Base-by-base conservation (phyloP, 768 basidiomycete genomes). In the Calocybe cyanea region DNA sequence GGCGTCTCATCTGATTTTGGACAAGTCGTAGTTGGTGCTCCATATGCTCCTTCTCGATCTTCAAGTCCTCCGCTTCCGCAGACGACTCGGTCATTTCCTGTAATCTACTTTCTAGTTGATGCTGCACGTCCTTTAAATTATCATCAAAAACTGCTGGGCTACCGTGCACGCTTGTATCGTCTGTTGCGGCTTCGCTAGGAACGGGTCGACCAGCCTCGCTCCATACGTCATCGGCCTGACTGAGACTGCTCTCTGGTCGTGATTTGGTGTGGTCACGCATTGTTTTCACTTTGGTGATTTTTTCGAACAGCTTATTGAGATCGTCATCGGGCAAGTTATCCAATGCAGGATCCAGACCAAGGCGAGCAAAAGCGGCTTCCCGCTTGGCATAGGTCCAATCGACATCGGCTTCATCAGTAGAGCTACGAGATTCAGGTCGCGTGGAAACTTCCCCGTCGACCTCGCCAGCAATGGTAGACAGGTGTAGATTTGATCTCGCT, bases 351-450 rank as follows among this genome's bases (percentile, higher is more conserved):
- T 95, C 91, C 25, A 90, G 66, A 2, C 93, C 93, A 14, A 96
- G 72, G 38, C 86, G 77, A 1, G 90, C 87, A 30, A 93, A 73
- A 2, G 92, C 94, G 4, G 93, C 93, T 66, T 99, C 96, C 7
- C 93, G 80, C 61, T 90, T 88, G 5, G 96, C 96, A 63, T 84
- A 98, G n/a, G 83, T 88, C 96, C 96, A 99, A 63, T 99, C 96
- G 35, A 92, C 87, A 52, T 91, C 87, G 20, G 79, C 73, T 44
- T 78, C 84, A 18, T 78, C 78, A 2, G 78, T 78, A 10, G 83
- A 82, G 1, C 76, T 70, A 2, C 87, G 85, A 5, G 90, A 90
- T 35, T 83, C 83, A 2, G 92, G 89, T n/a, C 88, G 81, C 7
- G 86, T 81, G 10, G 76, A 76, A 17, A 76, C 72, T 45, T 68